Conservation (phyloP, 805 yeast species). For the Candida insectalens region DNA sequence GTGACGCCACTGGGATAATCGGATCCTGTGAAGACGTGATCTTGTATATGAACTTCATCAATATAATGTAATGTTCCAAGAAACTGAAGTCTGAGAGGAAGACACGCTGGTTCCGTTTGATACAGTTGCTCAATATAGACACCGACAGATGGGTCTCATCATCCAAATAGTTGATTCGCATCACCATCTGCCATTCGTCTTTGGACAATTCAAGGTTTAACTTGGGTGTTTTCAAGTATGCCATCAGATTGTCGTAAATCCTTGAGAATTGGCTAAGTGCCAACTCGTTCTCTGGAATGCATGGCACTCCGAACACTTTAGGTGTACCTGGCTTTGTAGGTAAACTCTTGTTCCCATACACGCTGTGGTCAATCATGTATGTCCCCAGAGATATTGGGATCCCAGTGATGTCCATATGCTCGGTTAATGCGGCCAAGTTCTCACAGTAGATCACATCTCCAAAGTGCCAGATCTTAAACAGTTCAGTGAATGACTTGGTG, state of each 20-base stretch:
- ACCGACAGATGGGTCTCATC: constrained; percentile 23
- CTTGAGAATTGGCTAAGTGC: constrained; percentile 22
- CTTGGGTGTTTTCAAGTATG: constrained; percentile 19
- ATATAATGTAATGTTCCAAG: constrained; percentile 24
- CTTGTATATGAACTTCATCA: constrained; percentile 18
- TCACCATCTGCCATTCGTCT: constrained; percentile 21
- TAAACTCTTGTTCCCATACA: constrained; percentile 37
- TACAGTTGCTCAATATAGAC: constrained; percentile 36
- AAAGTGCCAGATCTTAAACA: constrained; percentile 40
- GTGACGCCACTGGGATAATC: constrained; percentile 14
- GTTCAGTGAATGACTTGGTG: constrained; percentile 65
- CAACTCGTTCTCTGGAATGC: constrained; percentile 12
- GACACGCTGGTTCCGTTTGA: constrained; percentile 37
- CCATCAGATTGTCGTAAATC: constrained; percentile 24
- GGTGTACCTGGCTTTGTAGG: constrained; percentile 4
- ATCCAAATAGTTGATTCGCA: constrained; percentile 15
- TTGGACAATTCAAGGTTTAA: constrained; percentile 14
- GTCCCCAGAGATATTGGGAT: constrained; percentile 69
- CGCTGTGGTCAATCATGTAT: constrained; percentile 45
- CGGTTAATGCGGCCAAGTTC: constrained; percentile 27
- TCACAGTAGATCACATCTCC: constrained; percentile 25
- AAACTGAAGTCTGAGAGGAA: constrained; percentile 48
- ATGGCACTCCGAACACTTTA: constrained; percentile 22
- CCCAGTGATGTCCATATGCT: constrained; percentile 61
- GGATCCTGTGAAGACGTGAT: constrained; percentile 17